phyloP scores from a whole-genome alignment of 1,284 basidiomycete species.

The Trichosporon faecale region DNA sequence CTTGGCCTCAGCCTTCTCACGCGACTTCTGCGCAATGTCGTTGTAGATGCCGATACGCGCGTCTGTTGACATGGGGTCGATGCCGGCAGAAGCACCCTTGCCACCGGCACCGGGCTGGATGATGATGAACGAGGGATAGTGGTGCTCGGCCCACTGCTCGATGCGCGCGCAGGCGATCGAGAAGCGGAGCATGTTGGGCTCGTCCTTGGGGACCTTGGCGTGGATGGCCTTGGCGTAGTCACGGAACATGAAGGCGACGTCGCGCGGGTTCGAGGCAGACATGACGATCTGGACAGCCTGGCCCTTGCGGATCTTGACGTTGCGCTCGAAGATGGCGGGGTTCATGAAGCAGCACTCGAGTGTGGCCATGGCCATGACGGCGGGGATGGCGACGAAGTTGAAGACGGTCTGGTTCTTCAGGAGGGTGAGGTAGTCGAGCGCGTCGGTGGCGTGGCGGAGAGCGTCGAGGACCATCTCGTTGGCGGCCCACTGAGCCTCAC shows the following conservation, averaged over 20 bases:
- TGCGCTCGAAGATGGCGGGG: conserved; percentile 76
- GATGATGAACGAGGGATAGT: conserved; percentile 79
- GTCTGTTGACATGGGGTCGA: conserved; percentile 57
- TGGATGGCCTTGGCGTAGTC: conserved; percentile 80
- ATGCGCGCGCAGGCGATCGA: conserved; percentile 81
- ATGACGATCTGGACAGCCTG: conserved; percentile 84
- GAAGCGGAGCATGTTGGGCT: conserved; percentile 81
- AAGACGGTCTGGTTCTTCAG: conserved; percentile 90
- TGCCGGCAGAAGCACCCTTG: conserved; percentile 42
- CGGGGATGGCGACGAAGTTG: conserved; percentile 95
- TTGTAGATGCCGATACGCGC: conserved; percentile 54
- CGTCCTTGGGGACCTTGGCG: conserved; percentile 68
- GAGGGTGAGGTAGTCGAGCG: conserved; percentile 84
- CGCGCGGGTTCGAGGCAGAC: conserved; percentile 82
- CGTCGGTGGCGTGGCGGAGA: conserved; percentile 75
- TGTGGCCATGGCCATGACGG: conserved; percentile 93
- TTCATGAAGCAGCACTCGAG: conserved; percentile 92
- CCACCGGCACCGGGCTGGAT: conserved; percentile 50
- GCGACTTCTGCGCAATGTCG: conserved; percentile 34
- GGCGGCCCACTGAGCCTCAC: conserved; percentile 71
- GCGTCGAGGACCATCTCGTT: conserved; percentile 89
- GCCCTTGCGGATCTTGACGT: conserved; percentile 94
- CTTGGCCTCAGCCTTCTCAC: conserved; percentile 29
- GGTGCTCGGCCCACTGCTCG: conserved; percentile 84
- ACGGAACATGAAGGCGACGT: conserved; percentile 85